phyloP scores from a whole-genome alignment of 2,329 filamentous ascomycete genomes.

The Paraphaeosphaeria minitans region DNA sequence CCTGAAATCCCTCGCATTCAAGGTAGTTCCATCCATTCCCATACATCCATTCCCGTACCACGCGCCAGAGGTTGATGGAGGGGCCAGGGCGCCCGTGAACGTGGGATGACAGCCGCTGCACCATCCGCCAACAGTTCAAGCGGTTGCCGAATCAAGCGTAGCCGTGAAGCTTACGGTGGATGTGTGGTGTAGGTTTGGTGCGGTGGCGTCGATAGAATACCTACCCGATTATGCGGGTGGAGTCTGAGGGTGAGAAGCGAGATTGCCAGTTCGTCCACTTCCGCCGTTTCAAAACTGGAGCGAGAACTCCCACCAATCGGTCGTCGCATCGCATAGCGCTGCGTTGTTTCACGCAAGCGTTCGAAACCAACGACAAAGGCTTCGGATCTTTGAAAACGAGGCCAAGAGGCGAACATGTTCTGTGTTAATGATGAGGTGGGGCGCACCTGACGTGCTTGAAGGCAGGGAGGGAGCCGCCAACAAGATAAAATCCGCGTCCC shows the following conservation, averaged over 20 bases:
- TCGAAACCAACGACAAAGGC: not conserved
- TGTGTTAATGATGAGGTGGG: not conserved
- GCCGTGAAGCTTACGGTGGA: not conserved
- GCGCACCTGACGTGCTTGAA: not conserved
- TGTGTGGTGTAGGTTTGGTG: not conserved
- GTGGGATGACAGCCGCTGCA: constrained; percentile 4
- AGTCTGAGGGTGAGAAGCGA: constrained; percentile 5
- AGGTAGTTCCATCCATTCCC: not conserved
- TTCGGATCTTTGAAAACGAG: not conserved
- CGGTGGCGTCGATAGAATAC: not conserved
- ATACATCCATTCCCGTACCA: not conserved
- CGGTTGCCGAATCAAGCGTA: not conserved
- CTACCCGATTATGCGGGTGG: constrained; percentile 1
- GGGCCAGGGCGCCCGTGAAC: not conserved
- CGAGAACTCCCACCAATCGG: constrained; percentile 9
- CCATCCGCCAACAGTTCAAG: not conserved
- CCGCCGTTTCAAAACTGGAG: constrained; percentile 6
- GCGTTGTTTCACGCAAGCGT: not conserved
- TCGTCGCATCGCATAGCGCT: not conserved
- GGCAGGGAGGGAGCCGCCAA: not conserved
- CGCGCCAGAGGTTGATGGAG: constrained; percentile 5
- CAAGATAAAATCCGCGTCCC: not conserved
- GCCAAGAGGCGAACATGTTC: not conserved
- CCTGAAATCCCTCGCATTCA: not conserved
- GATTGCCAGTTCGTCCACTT: not conserved